Evolutionary conservation across 2,329 filamentous ascomycete genomes (phyloP).

Genomic region (Drechslerella stenobrocha): DNA sequence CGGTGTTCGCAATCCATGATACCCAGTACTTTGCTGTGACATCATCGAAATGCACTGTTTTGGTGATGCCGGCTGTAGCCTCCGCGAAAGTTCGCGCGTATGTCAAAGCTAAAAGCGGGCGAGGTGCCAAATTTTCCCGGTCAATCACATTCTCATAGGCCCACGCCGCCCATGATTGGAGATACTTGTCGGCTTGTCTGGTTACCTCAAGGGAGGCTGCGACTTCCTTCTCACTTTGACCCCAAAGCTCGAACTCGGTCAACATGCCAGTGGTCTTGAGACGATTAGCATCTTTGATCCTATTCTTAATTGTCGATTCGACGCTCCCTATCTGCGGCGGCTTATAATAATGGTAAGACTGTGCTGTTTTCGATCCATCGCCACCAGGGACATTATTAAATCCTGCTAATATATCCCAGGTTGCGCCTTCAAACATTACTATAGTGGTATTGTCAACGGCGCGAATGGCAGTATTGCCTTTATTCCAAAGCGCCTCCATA

Average conservation of each 20-base stretch:
- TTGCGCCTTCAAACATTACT: conserved; percentile 44
- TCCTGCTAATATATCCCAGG: conserved; percentile 38
- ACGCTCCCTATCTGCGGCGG: conserved; percentile 37
- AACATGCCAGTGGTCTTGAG: conserved; percentile 35
- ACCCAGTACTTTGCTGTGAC: conserved; percentile 45
- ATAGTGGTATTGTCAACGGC: conserved; percentile 39
- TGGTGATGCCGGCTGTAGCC: conserved; percentile 36
- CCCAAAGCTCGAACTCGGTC: conserved; percentile 42
- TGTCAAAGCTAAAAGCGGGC: conserved; percentile 18
- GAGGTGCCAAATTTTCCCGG: conserved; percentile 5
- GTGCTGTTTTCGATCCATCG: conserved; percentile 44
- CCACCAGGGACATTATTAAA: conserved; percentile 47
- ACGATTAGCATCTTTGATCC: conserved; percentile 35
- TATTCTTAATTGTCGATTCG: conserved; percentile 43
- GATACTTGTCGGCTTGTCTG: conserved; percentile 32
- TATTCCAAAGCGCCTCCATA: conserved; percentile 46
- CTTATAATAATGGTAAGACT: conserved; percentile 47
- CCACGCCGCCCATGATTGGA: conserved; percentile 46
- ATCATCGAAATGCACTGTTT: conserved; percentile 40
- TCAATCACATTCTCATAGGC: conserved; percentile 44
- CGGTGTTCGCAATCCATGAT: conserved; percentile 38
- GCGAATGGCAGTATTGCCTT: conserved; percentile 42
- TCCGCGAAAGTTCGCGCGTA: conserved; percentile 43
- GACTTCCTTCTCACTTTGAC: background rate
- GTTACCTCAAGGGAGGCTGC: conserved; percentile 26